phyloP scores from a whole-genome alignment of 208 protist species.

The Trypanosoma theileri region DNA sequence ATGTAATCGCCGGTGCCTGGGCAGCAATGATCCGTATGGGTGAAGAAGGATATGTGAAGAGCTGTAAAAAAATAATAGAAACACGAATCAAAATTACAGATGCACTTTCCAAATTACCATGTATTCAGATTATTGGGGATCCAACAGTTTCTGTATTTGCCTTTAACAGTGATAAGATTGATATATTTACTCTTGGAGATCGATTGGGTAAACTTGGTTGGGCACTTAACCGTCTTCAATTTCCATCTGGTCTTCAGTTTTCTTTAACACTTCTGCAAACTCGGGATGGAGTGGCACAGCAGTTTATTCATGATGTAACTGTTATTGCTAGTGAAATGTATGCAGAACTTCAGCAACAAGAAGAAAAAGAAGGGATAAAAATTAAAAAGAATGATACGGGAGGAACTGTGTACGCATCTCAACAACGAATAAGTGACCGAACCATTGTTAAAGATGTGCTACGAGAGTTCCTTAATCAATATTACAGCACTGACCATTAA shows the following conservation, averaged over 20 bases:
- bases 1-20: conserved; percentile 96
- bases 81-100: conserved; percentile 76
- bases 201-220: conserved; percentile 87
- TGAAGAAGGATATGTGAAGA: conserved; percentile 81
- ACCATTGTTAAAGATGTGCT: conserved; percentile 88
- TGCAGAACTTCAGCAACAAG: conserved; percentile 33
- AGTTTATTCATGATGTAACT: conserved; percentile 79
- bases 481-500: conserved; percentile 62
- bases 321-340: conserved; percentile 48
- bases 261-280: conserved; percentile 91
- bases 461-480: conserved; percentile 76
- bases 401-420: conserved; percentile 93
- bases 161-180: conserved; percentile 77
- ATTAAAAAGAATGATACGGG: conserved; percentile 32
- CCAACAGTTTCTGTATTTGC: conserved; percentile 87
- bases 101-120: conserved; percentile 62
- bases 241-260: conserved; percentile 92
- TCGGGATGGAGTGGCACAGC: conserved; percentile 54
- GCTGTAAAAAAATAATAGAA: conserved; percentile 75
- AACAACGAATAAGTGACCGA: conserved; percentile 89
- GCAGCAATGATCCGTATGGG: conserved; percentile 95
- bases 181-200: conserved; percentile 91
- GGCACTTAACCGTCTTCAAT: conserved; percentile 94
- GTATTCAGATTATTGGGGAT: conserved; percentile 85
- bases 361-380: conserved; percentile 42